Evolutionary conservation across 1,284 basidiomycete species (phyloP), one percentile per base, ranked within the genome.

Genomic region (Ceratobasidium sp.): DNA sequence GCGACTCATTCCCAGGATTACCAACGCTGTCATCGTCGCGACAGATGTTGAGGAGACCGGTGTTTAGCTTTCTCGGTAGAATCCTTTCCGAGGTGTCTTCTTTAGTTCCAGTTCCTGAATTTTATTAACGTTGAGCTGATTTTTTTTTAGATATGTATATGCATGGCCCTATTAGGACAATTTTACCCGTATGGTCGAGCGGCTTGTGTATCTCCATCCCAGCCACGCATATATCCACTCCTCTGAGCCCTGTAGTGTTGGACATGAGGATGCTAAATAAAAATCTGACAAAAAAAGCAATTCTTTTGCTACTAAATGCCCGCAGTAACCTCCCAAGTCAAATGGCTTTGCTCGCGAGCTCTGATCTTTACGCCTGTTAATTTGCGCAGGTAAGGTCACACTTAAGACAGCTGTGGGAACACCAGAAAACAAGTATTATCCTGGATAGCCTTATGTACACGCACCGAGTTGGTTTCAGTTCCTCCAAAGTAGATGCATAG

Each of bases 221-320:
- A 76, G 82, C 9, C 79, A 89, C 8, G 87, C 86, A 0, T 90
- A 88, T 76, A 72, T 89, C 18, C 89, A 91, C 76, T 79, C 85
- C 46, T 79, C 87, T 32, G 88, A 89, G 76, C 80, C 85, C 1
- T 80, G 83, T 16, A 76, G 80, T 12, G 69, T 75, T 16, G 80
- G 77, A 1, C 64, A 74, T n/a, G 72, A 75, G 3, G 78, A 76
- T 14, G 34, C 34, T 14, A 36, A n/a, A n/a, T n/a, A n/a, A n/a
- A n/a, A n/a, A n/a, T n/a, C 18, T n/a, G 39, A 60, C 21, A 77
- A 79, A 21, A 72, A 61, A 3, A 30, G 79, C 52, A 30, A 45
- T n/a, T n/a, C n/a, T n/a, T n/a, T n/a, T n/a, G n/a, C n/a, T n/a
- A n/a, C 32, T 23, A 59, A 14, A 16, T 36, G 9, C 48, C 3